Evolutionary conservation across 2,329 filamentous ascomycete species (phyloP).

Genomic region (Colletotrichum sp.): DNA sequence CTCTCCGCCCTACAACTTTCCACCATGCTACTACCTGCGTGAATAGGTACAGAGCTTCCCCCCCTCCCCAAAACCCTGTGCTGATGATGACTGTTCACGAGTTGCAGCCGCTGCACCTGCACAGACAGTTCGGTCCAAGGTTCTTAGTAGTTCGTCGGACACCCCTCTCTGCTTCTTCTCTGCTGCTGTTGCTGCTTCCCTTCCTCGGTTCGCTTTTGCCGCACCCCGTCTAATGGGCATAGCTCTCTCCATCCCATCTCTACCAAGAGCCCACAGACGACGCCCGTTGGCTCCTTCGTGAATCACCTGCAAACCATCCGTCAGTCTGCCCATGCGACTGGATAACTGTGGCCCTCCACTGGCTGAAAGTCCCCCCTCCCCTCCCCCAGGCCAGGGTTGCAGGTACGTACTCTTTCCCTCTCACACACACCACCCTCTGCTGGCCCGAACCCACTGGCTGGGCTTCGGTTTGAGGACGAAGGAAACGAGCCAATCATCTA

Average conservation of each 20-base stretch:
- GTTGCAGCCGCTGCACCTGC: neutral
- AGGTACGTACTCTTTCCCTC: neutral
- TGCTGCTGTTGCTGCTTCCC: neutral
- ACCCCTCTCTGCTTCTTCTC: neutral
- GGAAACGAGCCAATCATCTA: conserved; percentile 8
- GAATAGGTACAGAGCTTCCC: neutral
- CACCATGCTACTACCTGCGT: neutral
- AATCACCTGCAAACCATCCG: conserved; percentile 7
- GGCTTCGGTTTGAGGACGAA: conserved; percentile 11
- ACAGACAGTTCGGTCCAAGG: neutral
- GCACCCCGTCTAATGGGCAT: neutral
- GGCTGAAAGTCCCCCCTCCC: neutral
- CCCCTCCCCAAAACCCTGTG: neutral
- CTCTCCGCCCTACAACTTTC: neutral
- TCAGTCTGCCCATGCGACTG: neutral
- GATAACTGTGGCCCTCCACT: neutral
- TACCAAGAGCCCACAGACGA: neutral
- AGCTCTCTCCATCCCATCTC: neutral
- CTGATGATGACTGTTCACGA: neutral
- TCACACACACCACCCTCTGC: neutral
- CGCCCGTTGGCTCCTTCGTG: neutral
- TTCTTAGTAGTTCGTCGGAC: neutral
- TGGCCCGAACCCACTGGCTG: conserved; percentile 1
- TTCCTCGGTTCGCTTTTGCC: neutral
- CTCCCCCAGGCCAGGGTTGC: neutral